Conservation (phyloP, 192 early-diverging fungal genomes). For the Coemansia sp. region DNA sequence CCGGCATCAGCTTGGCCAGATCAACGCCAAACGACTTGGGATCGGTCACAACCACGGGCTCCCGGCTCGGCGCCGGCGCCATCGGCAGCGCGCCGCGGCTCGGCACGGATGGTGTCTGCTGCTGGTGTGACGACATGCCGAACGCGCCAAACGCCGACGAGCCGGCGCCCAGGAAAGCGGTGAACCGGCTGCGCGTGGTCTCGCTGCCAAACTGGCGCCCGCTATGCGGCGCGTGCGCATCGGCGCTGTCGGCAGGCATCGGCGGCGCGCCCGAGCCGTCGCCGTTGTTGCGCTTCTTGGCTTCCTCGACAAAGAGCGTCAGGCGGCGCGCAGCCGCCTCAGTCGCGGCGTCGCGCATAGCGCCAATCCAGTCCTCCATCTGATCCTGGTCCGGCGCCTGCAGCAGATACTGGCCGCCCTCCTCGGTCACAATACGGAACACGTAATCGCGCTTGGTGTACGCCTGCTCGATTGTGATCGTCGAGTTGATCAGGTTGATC, state of each 20-base stretch:
- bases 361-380: constrained; percentile 70
- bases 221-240: neutral
- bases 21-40: constrained; percentile 62
- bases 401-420: constrained; percentile 72
- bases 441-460: constrained; percentile 68
- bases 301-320: constrained; percentile 65
- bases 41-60: constrained; percentile 20
- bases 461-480: constrained; percentile 60
- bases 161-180: constrained; percentile 42
- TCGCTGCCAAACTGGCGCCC: constrained; percentile 18
- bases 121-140: constrained; percentile 22
- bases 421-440: constrained; percentile 76
- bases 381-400: constrained; percentile 63
- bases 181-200: constrained; percentile 45
- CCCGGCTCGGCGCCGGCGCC: constrained; percentile 6
- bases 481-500: constrained; percentile 74
- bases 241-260: constrained; percentile 3
- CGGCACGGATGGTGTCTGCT: constrained; percentile 22
- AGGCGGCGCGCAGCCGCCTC: constrained; percentile 66
- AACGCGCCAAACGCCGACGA: constrained; percentile 37
- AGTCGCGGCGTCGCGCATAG: constrained; percentile 64
- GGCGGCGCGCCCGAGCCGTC: constrained; percentile 4
- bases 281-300: constrained; percentile 36
- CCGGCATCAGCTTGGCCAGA: constrained; percentile 56
- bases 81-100: constrained; percentile 20